Evolutionary conservation across 2,329 filamentous ascomycete genomes (phyloP).

Genomic region (Colletotrichum sp.): DNA sequence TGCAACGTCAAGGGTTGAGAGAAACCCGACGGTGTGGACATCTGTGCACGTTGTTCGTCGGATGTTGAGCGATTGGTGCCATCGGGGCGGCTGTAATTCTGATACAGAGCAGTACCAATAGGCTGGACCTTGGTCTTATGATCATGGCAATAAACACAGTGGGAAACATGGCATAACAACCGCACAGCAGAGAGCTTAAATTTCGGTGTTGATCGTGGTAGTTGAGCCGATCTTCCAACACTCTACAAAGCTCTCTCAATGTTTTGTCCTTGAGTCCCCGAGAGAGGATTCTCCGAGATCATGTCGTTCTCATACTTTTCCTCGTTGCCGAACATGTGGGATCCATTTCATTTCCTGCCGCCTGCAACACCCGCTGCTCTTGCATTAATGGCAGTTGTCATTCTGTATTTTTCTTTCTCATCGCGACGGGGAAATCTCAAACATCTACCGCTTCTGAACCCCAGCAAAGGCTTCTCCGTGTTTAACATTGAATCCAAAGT

Average conservation of each 20-base stretch:
- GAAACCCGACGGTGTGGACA: not conserved
- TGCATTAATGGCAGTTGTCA: rapidly evolving
- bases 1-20: not conserved
- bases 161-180: rapidly evolving
- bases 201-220: not conserved
- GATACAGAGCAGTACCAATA: not conserved
- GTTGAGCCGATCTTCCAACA: rapidly evolving
- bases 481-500: not conserved
- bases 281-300: not conserved
- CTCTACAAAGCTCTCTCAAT: not conserved
- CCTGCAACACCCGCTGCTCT: rapidly evolving
- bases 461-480: not conserved
- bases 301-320: not conserved
- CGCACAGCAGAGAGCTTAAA: not conserved
- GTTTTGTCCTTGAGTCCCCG: not conserved
- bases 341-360: not conserved
- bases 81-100: not conserved
- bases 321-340: not conserved
- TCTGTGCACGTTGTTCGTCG: not conserved
- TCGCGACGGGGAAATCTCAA: not conserved
- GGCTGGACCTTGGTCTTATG: not conserved
- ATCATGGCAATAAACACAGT: not conserved
- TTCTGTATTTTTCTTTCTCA: not conserved
- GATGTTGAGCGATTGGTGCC: not conserved
- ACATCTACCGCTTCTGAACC: not conserved